Percentiles rank a stretch among this genome's conserved stretches.
Conservation (phyloP, 2,329 filamentous ascomycete species). For the Orbilia javanica region DNA sequence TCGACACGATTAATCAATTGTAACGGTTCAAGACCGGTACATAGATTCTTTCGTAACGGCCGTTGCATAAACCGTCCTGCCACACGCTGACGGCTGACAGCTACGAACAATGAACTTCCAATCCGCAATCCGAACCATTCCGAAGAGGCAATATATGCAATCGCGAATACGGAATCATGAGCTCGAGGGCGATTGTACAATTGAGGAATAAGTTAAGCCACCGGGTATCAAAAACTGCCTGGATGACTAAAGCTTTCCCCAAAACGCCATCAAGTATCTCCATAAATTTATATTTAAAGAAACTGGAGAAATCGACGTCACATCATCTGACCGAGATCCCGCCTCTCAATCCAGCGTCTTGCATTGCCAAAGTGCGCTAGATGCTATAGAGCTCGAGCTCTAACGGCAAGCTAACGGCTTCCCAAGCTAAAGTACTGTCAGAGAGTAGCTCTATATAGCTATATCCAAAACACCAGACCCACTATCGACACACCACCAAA, state of each 20-base stretch:
- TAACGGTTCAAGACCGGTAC: neutral
- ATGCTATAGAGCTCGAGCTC: neutral
- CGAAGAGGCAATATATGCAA: neutral
- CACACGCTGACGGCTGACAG: neutral
- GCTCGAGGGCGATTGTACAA: neutral
- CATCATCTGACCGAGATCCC: constrained; percentile 1
- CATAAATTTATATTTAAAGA: constrained; percentile 14
- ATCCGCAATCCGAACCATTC: neutral
- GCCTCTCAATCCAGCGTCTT: neutral
- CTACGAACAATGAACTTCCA: neutral
- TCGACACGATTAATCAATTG: neutral
- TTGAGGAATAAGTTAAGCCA: neutral
- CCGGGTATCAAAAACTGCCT: neutral
- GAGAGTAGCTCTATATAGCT: constrained; percentile 5
- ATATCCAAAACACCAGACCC: constrained; percentile 1
- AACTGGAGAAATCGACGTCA: constrained; percentile 6
- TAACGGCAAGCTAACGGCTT: neutral
- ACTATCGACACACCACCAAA: neutral
- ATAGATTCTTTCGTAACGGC: neutral
- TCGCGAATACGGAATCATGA: neutral
- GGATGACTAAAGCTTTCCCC: neutral
- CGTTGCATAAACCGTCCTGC: neutral
- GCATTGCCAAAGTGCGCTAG: neutral
- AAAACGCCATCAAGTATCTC: neutral
- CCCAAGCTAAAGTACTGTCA: neutral